A percentile compares a stretch with the other conserved stretches of the same genome.
Evolutionary conservation across 768 basidiomycete species (phyloP).

Genomic region (Suillus americanus): DNA sequence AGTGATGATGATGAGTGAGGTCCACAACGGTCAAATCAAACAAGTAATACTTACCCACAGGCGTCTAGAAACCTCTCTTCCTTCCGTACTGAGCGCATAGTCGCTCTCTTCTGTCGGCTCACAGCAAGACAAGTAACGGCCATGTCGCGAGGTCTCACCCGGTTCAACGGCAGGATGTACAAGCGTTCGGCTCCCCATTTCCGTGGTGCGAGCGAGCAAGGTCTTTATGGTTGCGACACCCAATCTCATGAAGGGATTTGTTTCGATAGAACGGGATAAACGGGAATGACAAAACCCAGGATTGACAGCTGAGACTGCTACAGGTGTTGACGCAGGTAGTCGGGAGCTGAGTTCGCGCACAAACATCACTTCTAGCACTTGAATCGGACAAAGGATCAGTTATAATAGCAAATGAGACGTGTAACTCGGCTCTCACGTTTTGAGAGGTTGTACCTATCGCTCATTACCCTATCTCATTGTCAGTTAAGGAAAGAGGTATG

Average conservation of each 20-base stretch:
- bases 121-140: conserved; percentile 30
- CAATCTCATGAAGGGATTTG: conserved; percentile 5
- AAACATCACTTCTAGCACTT: conserved; percentile 34
- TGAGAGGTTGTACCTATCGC: conserved; percentile 22
- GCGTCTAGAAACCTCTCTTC: conserved; percentile 27
- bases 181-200: conserved; percentile 34
- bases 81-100: conserved; percentile 29
- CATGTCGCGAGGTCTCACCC: conserved; percentile 13
- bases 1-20: not conserved
- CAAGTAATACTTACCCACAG: conserved; percentile 32
- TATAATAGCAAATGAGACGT: not conserved
- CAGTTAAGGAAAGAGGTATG: conserved; percentile 1
- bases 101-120: conserved; percentile 32
- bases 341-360: conserved; percentile 31
- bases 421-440: conserved; percentile 21
- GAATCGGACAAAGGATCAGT: not conserved
- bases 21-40: not conserved
- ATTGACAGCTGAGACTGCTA: conserved; percentile 27
- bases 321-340: conserved; percentile 18
- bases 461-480: conserved; percentile 10
- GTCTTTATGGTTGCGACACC: conserved; percentile 2
- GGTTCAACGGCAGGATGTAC: conserved; percentile 30
- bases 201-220: conserved; percentile 26
- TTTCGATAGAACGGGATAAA: conserved; percentile 16
- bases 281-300: conserved; percentile 34